Evolutionary conservation across 176 grass and related monocot species (phyloP).

Genomic region (Oryza glaberrima): DNA sequence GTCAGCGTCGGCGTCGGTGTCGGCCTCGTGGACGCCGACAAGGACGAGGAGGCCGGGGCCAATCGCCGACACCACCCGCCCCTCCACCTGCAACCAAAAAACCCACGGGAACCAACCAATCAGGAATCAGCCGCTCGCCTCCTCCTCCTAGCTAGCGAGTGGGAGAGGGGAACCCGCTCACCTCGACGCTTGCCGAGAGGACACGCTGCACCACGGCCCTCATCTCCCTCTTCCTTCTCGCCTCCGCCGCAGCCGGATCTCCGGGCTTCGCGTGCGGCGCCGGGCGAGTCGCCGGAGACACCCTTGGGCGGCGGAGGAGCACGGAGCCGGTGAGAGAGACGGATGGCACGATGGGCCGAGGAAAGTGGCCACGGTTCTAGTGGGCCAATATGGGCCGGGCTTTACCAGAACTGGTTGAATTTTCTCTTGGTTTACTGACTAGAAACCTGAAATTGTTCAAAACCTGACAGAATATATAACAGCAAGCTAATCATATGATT

Average conservation of each 20-base stretch:
- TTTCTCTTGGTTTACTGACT: background rate
- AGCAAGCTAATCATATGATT: background rate
- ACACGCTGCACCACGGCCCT: conserved; percentile 94
- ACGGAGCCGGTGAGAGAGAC: background rate
- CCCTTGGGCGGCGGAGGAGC: background rate
- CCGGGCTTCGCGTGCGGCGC: background rate
- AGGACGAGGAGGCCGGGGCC: conserved; percentile 88
- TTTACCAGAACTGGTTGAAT: background rate
- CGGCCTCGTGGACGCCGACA: conserved; percentile 80
- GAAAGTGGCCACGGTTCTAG: background rate
- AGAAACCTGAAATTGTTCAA: background rate
- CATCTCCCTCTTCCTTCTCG: conserved; percentile 44
- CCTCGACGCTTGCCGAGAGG: conserved; percentile 91
- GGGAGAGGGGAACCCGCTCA: conserved; percentile 16
- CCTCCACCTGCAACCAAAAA: conserved; percentile 67
- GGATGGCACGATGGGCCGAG: background rate
- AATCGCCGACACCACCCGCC: conserved; percentile 81
- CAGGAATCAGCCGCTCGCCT: conserved; percentile 12
- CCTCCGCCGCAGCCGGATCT: background rate
- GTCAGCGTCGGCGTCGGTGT: conserved; percentile 73
- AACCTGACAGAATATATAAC: background rate
- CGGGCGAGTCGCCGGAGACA: conserved; percentile 26
- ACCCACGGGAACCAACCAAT: conserved; percentile 19
- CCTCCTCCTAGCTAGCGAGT: conserved; percentile 3
- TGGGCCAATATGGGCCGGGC: background rate